Evolutionary conservation across 768 basidiomycete genomes (phyloP).

Genomic region (Leucocoprinus sp.): DNA sequence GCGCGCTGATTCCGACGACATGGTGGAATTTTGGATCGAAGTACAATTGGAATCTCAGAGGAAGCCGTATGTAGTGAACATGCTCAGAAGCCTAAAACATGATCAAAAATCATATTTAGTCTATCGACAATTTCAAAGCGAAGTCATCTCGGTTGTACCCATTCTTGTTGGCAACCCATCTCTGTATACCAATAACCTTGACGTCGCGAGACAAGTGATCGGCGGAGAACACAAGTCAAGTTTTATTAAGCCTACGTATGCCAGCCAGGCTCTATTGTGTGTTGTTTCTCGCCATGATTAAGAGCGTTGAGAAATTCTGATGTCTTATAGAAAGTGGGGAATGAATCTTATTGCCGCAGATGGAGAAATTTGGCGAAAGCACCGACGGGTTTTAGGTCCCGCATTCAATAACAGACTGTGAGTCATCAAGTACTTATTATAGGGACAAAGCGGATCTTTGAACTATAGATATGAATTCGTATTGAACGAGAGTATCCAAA

Average conservation of each 20-base stretch:
- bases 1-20: slow-evolving; percentile 27
- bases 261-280: slow-evolving; percentile 25
- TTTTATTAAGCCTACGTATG: slow-evolving; percentile 31
- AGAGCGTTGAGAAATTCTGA: slow-evolving; percentile 2
- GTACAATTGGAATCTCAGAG: slow-evolving; percentile 30
- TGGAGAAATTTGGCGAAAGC: slow-evolving; percentile 36
- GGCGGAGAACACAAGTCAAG: slow-evolving; percentile 29
- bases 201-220: slow-evolving; percentile 37
- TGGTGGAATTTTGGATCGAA: slow-evolving; percentile 36
- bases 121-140: slow-evolving; percentile 27
- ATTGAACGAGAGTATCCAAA: slow-evolving; percentile 29
- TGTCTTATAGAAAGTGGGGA: slow-evolving; percentile 33
- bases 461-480: slow-evolving; percentile 30
- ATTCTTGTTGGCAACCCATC: slow-evolving; percentile 28
- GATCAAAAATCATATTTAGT: slow-evolving; percentile 18
- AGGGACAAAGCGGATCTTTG: neutral
- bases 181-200: slow-evolving; percentile 37
- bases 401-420: slow-evolving; percentile 36
- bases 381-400: slow-evolving; percentile 35
- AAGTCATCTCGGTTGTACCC: slow-evolving; percentile 33
- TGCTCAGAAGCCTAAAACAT: neutral
- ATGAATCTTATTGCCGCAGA: slow-evolving; percentile 39
- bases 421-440: slow-evolving; percentile 4
- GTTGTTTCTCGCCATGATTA: slow-evolving; percentile 11
- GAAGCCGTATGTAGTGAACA: slow-evolving; percentile 25